These are phyloP conservation scores for Venustampulla echinocandica DNA, from an alignment of 495 filamentous ascomycete genomes.

Conservation along the genomic window DNA sequence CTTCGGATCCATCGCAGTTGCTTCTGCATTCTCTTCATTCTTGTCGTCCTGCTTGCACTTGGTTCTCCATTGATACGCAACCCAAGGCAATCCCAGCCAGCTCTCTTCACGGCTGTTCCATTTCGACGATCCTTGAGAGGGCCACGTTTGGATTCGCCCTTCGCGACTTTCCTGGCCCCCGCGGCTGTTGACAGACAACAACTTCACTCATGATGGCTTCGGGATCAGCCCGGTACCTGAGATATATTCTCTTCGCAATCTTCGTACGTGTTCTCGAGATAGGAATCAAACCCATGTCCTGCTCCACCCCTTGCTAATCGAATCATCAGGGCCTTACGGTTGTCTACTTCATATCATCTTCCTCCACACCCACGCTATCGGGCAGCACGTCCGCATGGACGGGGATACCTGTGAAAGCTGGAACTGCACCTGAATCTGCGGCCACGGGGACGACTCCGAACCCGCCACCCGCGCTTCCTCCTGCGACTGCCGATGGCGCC, in stretches of 20 bases:
- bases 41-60: not conserved
- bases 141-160: not conserved
- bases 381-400: constrained; percentile 14
- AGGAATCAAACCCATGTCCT: no score
- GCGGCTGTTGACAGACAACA: not conserved
- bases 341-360: constrained; percentile 73
- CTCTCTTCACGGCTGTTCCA: not conserved
- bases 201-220: constrained; percentile 50
- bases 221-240: constrained; percentile 60
- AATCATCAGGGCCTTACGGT: constrained; percentile 64
- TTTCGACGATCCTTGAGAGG: not conserved
- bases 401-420: constrained; percentile 17
- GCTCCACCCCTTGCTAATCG: no score
- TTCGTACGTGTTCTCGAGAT: constrained; percentile 55
- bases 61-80: not conserved
- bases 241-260: constrained; percentile 82
- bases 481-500: constrained; percentile 47
- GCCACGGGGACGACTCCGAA: constrained; percentile 17
- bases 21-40: not conserved
- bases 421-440: constrained; percentile 12
- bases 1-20: not conserved
- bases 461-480: constrained; percentile 30
- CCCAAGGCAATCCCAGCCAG: no score
- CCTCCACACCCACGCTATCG: constrained; percentile 33
- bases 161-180: not conserved